phyloP scores from a whole-genome alignment of 2,329 filamentous ascomycete species.

The Ceratocystis huliohia region DNA sequence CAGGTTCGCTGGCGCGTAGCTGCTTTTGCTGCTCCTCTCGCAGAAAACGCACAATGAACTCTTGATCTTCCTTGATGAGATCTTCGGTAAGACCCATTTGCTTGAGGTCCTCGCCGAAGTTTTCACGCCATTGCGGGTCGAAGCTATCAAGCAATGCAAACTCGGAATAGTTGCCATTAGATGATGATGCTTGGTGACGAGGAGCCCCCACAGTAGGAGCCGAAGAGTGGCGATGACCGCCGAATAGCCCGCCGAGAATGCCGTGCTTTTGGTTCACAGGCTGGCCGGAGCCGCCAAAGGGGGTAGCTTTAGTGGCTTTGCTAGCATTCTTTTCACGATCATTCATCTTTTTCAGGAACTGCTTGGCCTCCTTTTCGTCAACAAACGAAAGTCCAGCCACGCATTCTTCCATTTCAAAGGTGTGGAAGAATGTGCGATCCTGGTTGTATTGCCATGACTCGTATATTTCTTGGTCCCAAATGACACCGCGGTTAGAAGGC shows the following conservation, averaged over 20 bases:
- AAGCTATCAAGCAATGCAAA: conserved; percentile 51
- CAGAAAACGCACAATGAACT: conserved; percentile 54
- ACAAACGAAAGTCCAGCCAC: conserved; percentile 81
- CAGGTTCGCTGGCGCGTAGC: conserved; percentile 21
- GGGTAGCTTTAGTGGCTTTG: conserved; percentile 68
- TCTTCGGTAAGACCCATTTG: conserved; percentile 52
- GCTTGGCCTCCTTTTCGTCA: conserved; percentile 94
- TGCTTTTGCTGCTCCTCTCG: conserved; percentile 42
- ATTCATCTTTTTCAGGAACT: conserved; percentile 95
- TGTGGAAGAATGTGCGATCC: conserved; percentile 94
- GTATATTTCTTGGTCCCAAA: conserved; percentile 97
- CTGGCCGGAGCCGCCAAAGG: conserved; percentile 48
- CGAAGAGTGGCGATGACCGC: conserved; percentile 46
- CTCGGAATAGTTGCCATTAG: conserved; percentile 34
- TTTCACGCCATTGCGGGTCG: conserved; percentile 51
- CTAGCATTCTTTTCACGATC: conserved; percentile 91
- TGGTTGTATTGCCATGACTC: conserved; percentile 92
- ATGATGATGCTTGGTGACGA: conserved; percentile 29
- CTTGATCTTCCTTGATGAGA: conserved; percentile 54
- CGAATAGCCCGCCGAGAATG: conserved; percentile 49
- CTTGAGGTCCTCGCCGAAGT: conserved; percentile 51
- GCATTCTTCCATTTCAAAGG: conserved; percentile 89
- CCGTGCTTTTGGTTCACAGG: conserved; percentile 29
- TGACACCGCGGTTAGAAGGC: conserved; percentile 68
- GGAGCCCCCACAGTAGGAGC: conserved; percentile 47